Conservation (phyloP, 805 yeast genomes). For the Nakazawaea peltata region DNA sequence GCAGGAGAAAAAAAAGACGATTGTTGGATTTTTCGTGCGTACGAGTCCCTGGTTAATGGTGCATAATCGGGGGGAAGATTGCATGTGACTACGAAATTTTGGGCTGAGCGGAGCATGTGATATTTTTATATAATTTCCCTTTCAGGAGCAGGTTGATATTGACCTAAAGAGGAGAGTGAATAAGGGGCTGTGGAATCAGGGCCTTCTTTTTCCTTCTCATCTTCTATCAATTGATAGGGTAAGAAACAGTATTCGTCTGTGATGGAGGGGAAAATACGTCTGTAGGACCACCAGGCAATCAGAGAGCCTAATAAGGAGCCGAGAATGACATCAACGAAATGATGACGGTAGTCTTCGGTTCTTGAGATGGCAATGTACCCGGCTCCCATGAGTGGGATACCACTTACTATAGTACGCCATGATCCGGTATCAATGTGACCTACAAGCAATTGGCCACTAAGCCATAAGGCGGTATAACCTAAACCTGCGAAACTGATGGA, state of each 20-base stretch:
- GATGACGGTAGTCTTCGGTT: slow-evolving; percentile 91
- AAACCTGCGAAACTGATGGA: slow-evolving; percentile 63
- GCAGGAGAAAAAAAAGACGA: no score
- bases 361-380: slow-evolving; percentile 73
- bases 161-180: no score
- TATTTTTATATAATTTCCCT: no score
- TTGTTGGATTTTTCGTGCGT: no score
- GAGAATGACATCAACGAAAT: slow-evolving; percentile 71
- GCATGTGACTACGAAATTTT: no score
- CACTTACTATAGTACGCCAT: slow-evolving; percentile 51
- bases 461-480: slow-evolving; percentile 56
- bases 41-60: no score
- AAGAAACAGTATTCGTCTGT: slow-evolving; percentile 26
- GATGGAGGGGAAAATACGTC: slow-evolving; percentile 41
- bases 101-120: no score
- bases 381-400: slow-evolving; percentile 61
- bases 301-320: slow-evolving; percentile 64
- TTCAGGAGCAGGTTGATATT: no score
- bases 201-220: no score
- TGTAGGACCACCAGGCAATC: slow-evolving; percentile 52
- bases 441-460: slow-evolving; percentile 52
- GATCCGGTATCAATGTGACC: slow-evolving; percentile 38
- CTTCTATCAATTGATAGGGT: slow-evolving; percentile 24
- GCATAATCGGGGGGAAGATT: no score
- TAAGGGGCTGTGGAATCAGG: no score